phyloP scores from a whole-genome alignment of 129 eudicot species.

The Flaveria sonorensis region DNA sequence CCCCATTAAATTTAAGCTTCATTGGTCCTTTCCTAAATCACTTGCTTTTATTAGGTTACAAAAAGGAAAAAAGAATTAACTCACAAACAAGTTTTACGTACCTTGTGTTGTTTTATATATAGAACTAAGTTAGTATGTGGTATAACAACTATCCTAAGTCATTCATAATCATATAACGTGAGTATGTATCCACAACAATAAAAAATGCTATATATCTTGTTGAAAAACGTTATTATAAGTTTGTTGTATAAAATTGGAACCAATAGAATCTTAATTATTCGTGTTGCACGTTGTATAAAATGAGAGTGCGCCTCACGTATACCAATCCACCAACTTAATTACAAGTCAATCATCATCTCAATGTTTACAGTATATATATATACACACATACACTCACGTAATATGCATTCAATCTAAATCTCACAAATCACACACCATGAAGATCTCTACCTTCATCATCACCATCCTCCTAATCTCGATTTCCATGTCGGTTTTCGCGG shows the following conservation, averaged over 20 bases:
- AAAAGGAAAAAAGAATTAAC: too few relatives aligned
- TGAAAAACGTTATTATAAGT: slow-evolving; percentile 11
- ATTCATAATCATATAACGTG: not conserved
- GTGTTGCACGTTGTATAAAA: slow-evolving; percentile 31
- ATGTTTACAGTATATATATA: slow-evolving; percentile 19
- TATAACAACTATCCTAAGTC: not conserved
- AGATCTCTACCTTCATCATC: slow-evolving; percentile 28
- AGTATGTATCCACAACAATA: not conserved
- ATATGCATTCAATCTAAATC: not conserved
- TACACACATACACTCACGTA: not conserved
- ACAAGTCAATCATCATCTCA: slow-evolving; percentile 2
- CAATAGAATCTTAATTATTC: slow-evolving; percentile 27
- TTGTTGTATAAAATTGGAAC: slow-evolving; percentile 27
- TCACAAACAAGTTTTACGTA: not conserved
- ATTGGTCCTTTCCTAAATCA: not conserved
- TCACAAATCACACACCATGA: slow-evolving; percentile 26
- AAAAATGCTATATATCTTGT: not conserved
- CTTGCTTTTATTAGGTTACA: too few relatives aligned
- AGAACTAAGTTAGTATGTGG: not conserved
- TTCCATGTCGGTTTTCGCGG: slow-evolving; percentile 20
- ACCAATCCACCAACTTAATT: slow-evolving; percentile 28
- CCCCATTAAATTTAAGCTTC: not conserved
- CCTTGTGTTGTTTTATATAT: not conserved
- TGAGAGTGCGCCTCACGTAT: slow-evolving; percentile 45
- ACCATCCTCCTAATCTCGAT: slow-evolving; percentile 17